Conservation (phyloP, 2,329 filamentous ascomycete species). For the Colletotrichum navitas region DNA sequence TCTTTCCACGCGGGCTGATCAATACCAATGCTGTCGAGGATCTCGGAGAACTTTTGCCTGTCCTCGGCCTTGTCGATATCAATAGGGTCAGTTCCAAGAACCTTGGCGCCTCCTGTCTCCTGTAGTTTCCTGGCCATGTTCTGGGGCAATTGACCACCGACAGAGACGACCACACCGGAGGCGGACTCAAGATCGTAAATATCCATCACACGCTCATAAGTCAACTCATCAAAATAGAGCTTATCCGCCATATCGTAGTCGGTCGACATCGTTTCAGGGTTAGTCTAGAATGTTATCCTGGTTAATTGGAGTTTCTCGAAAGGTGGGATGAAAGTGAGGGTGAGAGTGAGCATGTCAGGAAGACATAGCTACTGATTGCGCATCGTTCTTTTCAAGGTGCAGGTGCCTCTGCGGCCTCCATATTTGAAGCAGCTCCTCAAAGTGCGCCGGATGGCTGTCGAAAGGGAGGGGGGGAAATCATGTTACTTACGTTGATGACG, state of each 20-base stretch:
- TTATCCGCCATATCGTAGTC: conserved; percentile 92
- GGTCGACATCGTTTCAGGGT: conserved; percentile 84
- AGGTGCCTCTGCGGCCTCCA: no score
- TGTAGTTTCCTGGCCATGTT: conserved; percentile 97
- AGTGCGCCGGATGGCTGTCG: neutral
- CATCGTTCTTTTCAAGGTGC: no score
- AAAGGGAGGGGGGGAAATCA: neutral
- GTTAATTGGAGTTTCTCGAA: no score
- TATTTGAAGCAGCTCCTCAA: no score
- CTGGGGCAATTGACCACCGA: conserved; percentile 95
- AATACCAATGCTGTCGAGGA: conserved; percentile 95
- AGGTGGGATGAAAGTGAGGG: no score
- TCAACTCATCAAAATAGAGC: conserved; percentile 96
- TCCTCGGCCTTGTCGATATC: conserved; percentile 99
- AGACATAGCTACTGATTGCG: no score
- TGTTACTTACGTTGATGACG: conserved; percentile 84
- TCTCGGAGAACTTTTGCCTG: conserved; percentile 97
- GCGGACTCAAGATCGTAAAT: conserved; percentile 94
- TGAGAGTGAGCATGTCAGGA: no score
- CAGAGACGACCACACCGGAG: conserved; percentile 90
- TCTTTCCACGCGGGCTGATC: conserved; percentile 99
- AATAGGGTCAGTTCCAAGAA: conserved; percentile 91
- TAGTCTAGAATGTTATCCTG: conserved; percentile 61
- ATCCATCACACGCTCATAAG: conserved; percentile 98
- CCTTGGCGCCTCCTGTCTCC: conserved; percentile 88